phyloP scores from a whole-genome alignment of 2,329 filamentous ascomycete genomes.

The Cytospora mali region DNA sequence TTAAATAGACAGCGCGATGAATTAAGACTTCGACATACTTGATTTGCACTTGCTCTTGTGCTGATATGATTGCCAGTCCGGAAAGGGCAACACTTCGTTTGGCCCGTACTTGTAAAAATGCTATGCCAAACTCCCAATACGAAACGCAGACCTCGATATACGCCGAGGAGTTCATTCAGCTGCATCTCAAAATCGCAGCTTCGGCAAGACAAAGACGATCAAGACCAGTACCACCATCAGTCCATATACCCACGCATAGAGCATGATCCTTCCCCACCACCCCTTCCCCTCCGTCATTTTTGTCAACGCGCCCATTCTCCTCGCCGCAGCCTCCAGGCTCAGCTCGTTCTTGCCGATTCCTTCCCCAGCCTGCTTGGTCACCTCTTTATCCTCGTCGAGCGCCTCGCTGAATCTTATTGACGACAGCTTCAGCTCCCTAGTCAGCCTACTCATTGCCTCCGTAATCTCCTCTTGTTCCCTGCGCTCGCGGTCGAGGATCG shows the following conservation, averaged over 20 bases:
- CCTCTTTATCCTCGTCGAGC: conserved; percentile 71
- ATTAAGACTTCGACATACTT: conserved; percentile 1
- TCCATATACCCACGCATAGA: conserved; percentile 83
- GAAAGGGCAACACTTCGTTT: neutral
- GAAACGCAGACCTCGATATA: conserved; percentile 1
- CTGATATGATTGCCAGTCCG: neutral
- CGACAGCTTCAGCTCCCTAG: conserved; percentile 73
- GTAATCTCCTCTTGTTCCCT: conserved; percentile 83
- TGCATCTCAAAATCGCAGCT: conserved; percentile 73
- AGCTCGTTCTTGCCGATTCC: conserved; percentile 77
- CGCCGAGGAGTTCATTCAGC: neutral
- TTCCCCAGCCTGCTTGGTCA: conserved; percentile 70
- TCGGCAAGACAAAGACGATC: conserved; percentile 84
- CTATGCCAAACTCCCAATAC: neutral
- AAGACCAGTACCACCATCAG: conserved; percentile 78
- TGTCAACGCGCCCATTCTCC: conserved; percentile 74
- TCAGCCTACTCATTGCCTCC: conserved; percentile 78
- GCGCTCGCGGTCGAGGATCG: conserved; percentile 74
- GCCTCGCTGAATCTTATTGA: conserved; percentile 71
- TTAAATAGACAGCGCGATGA: conserved; percentile 5
- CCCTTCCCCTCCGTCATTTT: conserved; percentile 86
- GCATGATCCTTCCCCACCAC: conserved; percentile 80
- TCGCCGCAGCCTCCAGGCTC: conserved; percentile 75
- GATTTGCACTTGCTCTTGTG: neutral
- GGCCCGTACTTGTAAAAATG: neutral